These are phyloP conservation scores for Avena insularis DNA, from an alignment of 176 grass and related monocot species.

Conservation along the genomic window DNA sequence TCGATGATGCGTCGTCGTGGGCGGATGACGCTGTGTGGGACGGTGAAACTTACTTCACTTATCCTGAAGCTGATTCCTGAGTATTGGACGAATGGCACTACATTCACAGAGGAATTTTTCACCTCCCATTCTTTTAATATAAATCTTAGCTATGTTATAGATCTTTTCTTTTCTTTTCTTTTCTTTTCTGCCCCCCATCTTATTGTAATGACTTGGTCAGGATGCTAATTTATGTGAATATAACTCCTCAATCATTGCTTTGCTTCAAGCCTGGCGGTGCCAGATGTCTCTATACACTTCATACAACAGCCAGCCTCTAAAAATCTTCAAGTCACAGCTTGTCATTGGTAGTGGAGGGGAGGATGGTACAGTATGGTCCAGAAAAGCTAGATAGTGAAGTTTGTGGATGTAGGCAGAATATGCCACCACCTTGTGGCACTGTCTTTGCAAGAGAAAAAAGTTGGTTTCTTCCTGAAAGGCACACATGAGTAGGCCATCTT, in stretches of 20 bases:
- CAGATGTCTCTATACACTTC: conserved; percentile 34
- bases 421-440: conserved; percentile 37
- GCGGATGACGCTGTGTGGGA: conserved; percentile 44
- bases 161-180: conserved; percentile 26
- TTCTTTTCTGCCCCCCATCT: background rate
- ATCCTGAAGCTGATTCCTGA: conserved; percentile 43
- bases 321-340: conserved; percentile 47
- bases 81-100: conserved; percentile 35
- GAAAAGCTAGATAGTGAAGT: conserved; percentile 35
- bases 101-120: conserved; percentile 43
- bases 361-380: conserved; percentile 37
- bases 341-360: conserved; percentile 32
- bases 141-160: conserved; percentile 52
- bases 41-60: conserved; percentile 56
- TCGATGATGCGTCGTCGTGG: conserved; percentile 8
- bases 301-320: conserved; percentile 21
- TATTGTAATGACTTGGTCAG: conserved; percentile 54
- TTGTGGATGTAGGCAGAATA: conserved; percentile 46
- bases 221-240: conserved; percentile 74
- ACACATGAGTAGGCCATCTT: conserved; percentile 35
- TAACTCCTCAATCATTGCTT: conserved; percentile 65
- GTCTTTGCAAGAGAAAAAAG: conserved; percentile 20
- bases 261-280: conserved; percentile 28
- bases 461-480: conserved; percentile 38
- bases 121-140: conserved; percentile 62